Evolutionary conservation across 1,284 basidiomycete genomes (phyloP).

Genomic region (Cutaneotrichosporon cutaneum): DNA sequence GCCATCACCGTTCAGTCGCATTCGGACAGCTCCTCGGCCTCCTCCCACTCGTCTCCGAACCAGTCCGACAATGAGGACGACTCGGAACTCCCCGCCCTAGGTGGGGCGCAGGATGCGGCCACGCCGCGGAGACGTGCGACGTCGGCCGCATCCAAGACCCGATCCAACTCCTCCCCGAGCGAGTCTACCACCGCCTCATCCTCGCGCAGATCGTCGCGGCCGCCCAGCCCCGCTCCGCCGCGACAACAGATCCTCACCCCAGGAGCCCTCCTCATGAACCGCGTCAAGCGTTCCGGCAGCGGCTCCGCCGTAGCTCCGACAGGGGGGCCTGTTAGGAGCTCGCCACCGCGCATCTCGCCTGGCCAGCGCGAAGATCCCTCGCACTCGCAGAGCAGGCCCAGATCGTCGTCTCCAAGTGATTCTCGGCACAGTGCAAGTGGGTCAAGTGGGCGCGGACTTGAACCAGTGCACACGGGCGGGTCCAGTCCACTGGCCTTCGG

Average conservation of each 20-base stretch:
- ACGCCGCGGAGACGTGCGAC: neutral
- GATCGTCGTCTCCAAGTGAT: conserved; percentile 25
- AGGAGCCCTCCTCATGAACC: conserved; percentile 34
- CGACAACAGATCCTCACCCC: conserved; percentile 32
- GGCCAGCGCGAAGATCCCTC: neutral
- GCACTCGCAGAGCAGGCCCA: neutral
- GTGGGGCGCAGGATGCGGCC: neutral
- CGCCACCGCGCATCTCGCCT: neutral
- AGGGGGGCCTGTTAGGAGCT: neutral
- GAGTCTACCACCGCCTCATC: conserved; percentile 12
- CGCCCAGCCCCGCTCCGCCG: conserved; percentile 32
- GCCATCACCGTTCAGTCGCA: conserved; percentile 45
- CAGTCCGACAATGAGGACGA: conserved; percentile 8
- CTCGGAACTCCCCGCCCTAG: neutral
- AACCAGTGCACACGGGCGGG: conserved; percentile 13
- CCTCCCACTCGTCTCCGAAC: conserved; percentile 18
- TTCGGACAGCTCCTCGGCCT: conserved; percentile 44
- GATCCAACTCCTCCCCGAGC: conserved; percentile 6
- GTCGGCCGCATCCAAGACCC: neutral
- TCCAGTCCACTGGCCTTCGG: conserved; percentile 42
- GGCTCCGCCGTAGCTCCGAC: conserved; percentile 18
- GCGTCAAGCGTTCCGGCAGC: conserved; percentile 34
- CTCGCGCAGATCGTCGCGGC: conserved; percentile 29
- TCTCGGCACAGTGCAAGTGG: conserved; percentile 27
- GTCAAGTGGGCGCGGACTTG: conserved; percentile 25